Evolutionary conservation across 805 yeast species (phyloP).

Genomic region (Sugiyamaella smithiae): DNA sequence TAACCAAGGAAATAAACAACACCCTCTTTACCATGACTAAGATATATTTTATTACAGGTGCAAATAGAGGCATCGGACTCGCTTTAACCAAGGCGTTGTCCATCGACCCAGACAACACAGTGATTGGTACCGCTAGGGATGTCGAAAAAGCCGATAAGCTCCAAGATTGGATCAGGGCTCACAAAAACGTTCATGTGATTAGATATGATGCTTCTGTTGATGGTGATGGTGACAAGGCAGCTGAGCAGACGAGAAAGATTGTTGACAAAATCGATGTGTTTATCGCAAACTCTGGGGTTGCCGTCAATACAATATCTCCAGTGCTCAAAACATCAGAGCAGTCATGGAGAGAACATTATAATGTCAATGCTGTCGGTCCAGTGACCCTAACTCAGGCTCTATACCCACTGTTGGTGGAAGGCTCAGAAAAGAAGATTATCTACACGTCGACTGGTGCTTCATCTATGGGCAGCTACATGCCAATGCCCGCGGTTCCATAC

Average conservation of each 20-base stretch:
- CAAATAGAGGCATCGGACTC: slow-evolving; percentile 36
- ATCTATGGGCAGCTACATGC: slow-evolving; percentile 6
- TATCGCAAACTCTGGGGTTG: slow-evolving; percentile 31
- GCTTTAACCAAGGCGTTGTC: slow-evolving; percentile 33
- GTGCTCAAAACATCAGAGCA: slow-evolving; percentile 6
- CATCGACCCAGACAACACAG: slow-evolving; percentile 23
- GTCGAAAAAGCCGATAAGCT: slow-evolving; percentile 17
- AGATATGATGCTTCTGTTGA: slow-evolving; percentile 25
- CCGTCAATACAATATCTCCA: not conserved
- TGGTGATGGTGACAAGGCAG: slow-evolving; percentile 22
- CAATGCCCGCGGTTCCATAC: not conserved
- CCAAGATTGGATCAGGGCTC: slow-evolving; percentile 10
- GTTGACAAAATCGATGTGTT: slow-evolving; percentile 29
- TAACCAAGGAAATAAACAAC: too few species aligned
- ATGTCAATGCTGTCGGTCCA: slow-evolving; percentile 30
- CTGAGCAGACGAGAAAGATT: slow-evolving; percentile 16
- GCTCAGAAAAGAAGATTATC: slow-evolving; percentile 19
- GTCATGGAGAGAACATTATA: slow-evolving; percentile 20
- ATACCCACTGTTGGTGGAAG: slow-evolving; percentile 26
- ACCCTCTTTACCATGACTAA: too few species aligned
- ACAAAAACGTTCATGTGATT: slow-evolving; percentile 28
- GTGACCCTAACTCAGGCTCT: slow-evolving; percentile 25
- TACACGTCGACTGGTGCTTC: not conserved
- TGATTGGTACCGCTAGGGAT: slow-evolving; percentile 28
- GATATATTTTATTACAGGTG: slow-evolving; percentile 36